phyloP scores from a whole-genome alignment of 116 monocot genomes.

The Trichopus zeylanicus region DNA sequence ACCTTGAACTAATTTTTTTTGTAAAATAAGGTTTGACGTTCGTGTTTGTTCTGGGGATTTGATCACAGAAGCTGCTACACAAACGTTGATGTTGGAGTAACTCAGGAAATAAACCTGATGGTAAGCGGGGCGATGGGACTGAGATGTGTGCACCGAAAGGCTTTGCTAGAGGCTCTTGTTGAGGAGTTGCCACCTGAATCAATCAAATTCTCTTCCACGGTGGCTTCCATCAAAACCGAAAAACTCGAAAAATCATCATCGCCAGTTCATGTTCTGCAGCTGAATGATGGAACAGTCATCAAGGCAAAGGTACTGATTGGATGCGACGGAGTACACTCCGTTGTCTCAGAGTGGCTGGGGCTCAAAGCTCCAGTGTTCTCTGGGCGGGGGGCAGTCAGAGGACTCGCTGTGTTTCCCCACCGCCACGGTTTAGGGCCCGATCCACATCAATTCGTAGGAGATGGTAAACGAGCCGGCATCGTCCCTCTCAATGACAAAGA shows the following conservation, averaged over 20 bases:
- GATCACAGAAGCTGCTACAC: too few species aligned
- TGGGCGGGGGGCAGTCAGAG: slow-evolving; percentile 18
- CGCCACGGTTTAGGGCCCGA: slow-evolving; percentile 25
- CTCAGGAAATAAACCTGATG: too few species aligned
- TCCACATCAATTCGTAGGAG: slow-evolving; percentile 13
- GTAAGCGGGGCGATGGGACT: slow-evolving; percentile 1
- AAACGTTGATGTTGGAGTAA: too few species aligned
- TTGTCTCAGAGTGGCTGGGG: slow-evolving; percentile 55
- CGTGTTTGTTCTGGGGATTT: too few species aligned
- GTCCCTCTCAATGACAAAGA: slow-evolving; percentile 28
- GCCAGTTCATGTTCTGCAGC: slow-evolving; percentile 11
- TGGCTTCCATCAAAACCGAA: slow-evolving; percentile 13
- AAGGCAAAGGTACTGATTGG: slow-evolving; percentile 59
- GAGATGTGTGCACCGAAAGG: slow-evolving; percentile 15
- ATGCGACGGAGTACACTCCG: slow-evolving; percentile 64
- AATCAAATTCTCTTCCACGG: slow-evolving; percentile 18
- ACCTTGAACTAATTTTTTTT: too few species aligned
- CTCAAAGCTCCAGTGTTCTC: slow-evolving; percentile 20
- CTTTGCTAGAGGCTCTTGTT: not conserved
- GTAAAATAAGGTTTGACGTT: too few species aligned
- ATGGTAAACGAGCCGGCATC: slow-evolving; percentile 26
- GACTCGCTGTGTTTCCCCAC: slow-evolving; percentile 16
- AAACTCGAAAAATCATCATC: slow-evolving; percentile 13
- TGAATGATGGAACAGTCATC: slow-evolving; percentile 35
- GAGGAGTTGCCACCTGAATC: slow-evolving; percentile 15